Evolutionary conservation across 164 flowering plant genomes (phyloP).

Genomic region (Macadamia integrifolia): DNA sequence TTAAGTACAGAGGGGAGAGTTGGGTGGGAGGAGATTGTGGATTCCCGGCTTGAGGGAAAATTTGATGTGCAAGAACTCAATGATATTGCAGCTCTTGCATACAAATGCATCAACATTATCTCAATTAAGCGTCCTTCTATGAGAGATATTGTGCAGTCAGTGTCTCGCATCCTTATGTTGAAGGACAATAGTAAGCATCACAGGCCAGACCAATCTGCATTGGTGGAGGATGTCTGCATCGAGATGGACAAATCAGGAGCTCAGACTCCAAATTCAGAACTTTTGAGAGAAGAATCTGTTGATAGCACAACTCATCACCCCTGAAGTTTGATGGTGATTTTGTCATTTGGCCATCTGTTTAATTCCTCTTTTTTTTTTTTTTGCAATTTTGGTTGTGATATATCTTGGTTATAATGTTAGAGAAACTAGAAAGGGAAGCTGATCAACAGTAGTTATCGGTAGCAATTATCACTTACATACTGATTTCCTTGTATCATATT

Average conservation of each 20-base stretch:
- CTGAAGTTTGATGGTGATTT: constrained; percentile 28
- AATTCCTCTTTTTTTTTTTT: neutral
- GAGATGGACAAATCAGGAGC: constrained; percentile 43
- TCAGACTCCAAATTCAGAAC: constrained; percentile 30
- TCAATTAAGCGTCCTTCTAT: constrained; percentile 73
- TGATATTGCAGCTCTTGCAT: constrained; percentile 69
- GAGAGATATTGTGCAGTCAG: constrained; percentile 78
- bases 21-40: constrained; percentile 96
- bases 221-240: constrained; percentile 45
- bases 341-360: neutral
- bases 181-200: constrained; percentile 50
- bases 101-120: constrained; percentile 63
- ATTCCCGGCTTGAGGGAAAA: constrained; percentile 65
- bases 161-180: constrained; percentile 49
- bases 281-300: constrained; percentile 50
- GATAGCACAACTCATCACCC: constrained; percentile 43
- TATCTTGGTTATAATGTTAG: neutral
- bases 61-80: constrained; percentile 66
- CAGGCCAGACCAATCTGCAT: constrained; percentile 30
- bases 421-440: neutral
- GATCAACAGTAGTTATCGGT: neutral
- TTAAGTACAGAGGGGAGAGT: constrained; percentile 64
- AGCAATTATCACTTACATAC: constrained; percentile 4
- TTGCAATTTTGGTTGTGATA: constrained; percentile 4
- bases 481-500: constrained; percentile 16